Evolutionary conservation across 2,329 filamentous ascomycete genomes (phyloP).

Genomic region (Fusarium palustre): DNA sequence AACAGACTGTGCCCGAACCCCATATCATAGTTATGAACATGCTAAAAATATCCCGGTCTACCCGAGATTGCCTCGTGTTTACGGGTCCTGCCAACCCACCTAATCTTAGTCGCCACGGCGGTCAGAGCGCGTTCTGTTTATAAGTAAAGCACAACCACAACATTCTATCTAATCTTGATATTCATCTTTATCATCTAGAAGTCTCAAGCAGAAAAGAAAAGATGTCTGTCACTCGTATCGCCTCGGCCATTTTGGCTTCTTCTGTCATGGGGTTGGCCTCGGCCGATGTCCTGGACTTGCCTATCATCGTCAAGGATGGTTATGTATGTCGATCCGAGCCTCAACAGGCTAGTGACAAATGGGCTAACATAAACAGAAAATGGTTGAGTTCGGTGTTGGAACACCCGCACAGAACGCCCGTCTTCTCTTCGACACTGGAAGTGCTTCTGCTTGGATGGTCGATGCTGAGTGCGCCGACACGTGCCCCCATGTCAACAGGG

Average conservation of each 20-base stretch:
- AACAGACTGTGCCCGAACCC: background rate
- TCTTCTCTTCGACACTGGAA: slow-evolving; percentile 53
- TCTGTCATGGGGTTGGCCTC: slow-evolving; percentile 9
- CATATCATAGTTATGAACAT: background rate
- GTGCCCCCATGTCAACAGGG: slow-evolving; percentile 47
- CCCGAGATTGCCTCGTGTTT: slow-evolving; percentile 29
- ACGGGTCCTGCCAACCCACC: background rate
- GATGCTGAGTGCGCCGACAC: slow-evolving; percentile 43
- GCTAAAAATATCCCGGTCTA: background rate
- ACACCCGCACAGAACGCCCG: slow-evolving; percentile 46
- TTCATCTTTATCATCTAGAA: too few species aligned
- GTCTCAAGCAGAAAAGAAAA: background rate
- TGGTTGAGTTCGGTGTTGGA: slow-evolving; percentile 38
- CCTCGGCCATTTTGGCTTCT: slow-evolving; percentile 18
- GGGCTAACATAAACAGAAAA: slow-evolving; percentile 12
- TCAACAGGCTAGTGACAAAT: background rate
- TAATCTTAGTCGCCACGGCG: slow-evolving; percentile 1
- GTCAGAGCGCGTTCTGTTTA: background rate
- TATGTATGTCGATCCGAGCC: slow-evolving; percentile 13
- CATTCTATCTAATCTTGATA: background rate
- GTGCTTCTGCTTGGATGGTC: slow-evolving; percentile 51
- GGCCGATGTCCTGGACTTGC: slow-evolving; percentile 27
- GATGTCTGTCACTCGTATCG: slow-evolving; percentile 1
- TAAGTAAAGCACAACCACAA: background rate
- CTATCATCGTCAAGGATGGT: slow-evolving; percentile 1